Evolutionary conservation across 2,329 filamentous ascomycete species (phyloP), one percentile per base, ranked within the genome.

Genomic region (Chrysoporthe austroafricana): DNA sequence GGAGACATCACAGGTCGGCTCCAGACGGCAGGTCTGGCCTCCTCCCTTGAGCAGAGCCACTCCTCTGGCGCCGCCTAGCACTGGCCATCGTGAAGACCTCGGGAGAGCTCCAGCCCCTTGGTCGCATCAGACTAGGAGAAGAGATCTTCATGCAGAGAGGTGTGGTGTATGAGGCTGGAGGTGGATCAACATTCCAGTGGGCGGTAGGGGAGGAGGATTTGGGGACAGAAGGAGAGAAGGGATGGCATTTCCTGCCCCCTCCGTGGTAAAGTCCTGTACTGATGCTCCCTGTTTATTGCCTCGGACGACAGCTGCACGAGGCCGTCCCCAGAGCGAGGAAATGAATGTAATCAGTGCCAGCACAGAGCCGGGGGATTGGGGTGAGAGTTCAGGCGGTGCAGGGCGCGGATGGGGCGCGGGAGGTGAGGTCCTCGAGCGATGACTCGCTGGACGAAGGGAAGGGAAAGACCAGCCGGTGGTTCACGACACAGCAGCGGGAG

Each of bases 141-240:
- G 50, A 34, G 50, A 36, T 11, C 14, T 39, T 42, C 39, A 43
- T 42, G 36, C 21, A n/a, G 44, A 32, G 34, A 26, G 43, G 34
- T 21, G 57, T 52, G 58, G 48, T 42, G 39, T 48, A 60, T 13
- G 60, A 66, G 66, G 63, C 57, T 69, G 69, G 61, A 43, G 34
- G 64, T 57, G 66, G 62, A 54, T 66, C 69, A 69, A 69, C 66
- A 70, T 70, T 70, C 69, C 69, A 70, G 69, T 63, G 46, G 69
- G 62, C 48, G 63, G 63, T 66, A 61, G 62, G 62, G 48, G 42
- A 56, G 56, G 21, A 39, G 46, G 52, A n/a, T 18, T n/a, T 18
- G 26, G 34, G 61, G 56, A 59, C 32, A 11, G 43, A 39, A 56
- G 52, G 44, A 63, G 60, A 34, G 42, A 67, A 67, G 65, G 65